phyloP scores from a whole-genome alignment of 306 rosid species.

The Corylus heterophylla region DNA sequence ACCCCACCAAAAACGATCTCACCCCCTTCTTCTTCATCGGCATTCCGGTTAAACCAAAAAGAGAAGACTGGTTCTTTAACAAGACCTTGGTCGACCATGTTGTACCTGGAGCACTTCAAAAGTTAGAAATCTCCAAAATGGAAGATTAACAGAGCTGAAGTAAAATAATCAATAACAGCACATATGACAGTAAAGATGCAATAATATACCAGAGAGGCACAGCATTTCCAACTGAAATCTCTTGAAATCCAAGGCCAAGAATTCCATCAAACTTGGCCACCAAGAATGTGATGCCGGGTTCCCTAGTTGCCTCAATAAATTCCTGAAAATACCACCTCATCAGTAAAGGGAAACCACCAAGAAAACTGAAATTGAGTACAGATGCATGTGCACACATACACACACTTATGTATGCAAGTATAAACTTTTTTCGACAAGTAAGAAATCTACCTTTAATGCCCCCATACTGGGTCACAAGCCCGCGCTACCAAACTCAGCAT shows the following conservation, averaged over 20 bases:
- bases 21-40: constrained; percentile 57
- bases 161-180: not conserved
- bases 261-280: constrained; percentile 55
- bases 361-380: not conserved
- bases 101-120: constrained; percentile 40
- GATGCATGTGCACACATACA: not conserved
- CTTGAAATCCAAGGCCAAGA: constrained; percentile 58
- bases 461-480: no score
- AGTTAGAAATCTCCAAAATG: constrained; percentile 11
- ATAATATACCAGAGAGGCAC: constrained; percentile 41
- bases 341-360: not conserved
- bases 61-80: constrained; percentile 61
- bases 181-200: not conserved
- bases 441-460: no score
- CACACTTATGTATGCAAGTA: not conserved
- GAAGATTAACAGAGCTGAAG: not conserved
- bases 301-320: constrained; percentile 61
- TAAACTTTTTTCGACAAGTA: no score
- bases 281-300: constrained; percentile 51
- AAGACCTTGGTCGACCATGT: constrained; percentile 57
- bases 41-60: constrained; percentile 58
- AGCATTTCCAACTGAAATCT: constrained; percentile 50
- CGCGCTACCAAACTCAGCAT: no score
- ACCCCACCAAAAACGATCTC: constrained; percentile 64
- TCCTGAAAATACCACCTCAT: constrained; percentile 27